A percentile compares a stretch with the other conserved stretches of the same genome.
Evolutionary conservation across 2,329 filamentous ascomycete genomes (phyloP).

Genomic region (Chaetomium olivaceum): DNA sequence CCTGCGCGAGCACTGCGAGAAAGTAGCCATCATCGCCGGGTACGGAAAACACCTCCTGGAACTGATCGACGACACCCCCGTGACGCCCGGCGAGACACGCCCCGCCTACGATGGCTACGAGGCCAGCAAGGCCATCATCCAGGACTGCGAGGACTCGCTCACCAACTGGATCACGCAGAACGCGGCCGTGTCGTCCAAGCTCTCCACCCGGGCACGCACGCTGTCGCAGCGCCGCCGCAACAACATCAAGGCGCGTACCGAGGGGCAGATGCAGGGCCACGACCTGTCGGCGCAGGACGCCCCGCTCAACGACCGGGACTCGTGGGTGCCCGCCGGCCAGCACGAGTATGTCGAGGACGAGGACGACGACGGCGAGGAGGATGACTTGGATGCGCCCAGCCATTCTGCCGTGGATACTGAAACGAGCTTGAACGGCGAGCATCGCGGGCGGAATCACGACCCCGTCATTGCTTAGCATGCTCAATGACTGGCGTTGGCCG

Average conservation of each 20-base stretch:
- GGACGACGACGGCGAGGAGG: slow-evolving; percentile 63
- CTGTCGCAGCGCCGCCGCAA: slow-evolving; percentile 81
- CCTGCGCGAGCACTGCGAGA: slow-evolving; percentile 95
- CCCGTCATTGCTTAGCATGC: slow-evolving; percentile 46
- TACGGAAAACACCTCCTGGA: slow-evolving; percentile 98
- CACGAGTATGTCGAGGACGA: slow-evolving; percentile 61
- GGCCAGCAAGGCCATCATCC: slow-evolving; percentile 97
- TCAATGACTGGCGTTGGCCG: not conserved
- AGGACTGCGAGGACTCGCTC: slow-evolving; percentile 95
- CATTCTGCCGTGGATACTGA: slow-evolving; percentile 56
- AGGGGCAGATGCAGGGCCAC: slow-evolving; percentile 49
- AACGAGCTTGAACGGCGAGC: slow-evolving; percentile 56
- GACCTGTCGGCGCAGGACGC: slow-evolving; percentile 83
- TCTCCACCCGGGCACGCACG: slow-evolving; percentile 83
- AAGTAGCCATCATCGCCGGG: slow-evolving; percentile 95
- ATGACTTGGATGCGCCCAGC: slow-evolving; percentile 39
- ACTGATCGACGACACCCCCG: slow-evolving; percentile 92
- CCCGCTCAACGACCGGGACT: slow-evolving; percentile 74
- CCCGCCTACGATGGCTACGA: slow-evolving; percentile 97
- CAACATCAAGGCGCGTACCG: slow-evolving; percentile 66
- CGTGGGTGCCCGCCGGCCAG: slow-evolving; percentile 75
- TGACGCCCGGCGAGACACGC: slow-evolving; percentile 95
- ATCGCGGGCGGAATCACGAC: slow-evolving; percentile 57
- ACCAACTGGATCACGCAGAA: slow-evolving; percentile 96
- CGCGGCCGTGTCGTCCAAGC: slow-evolving; percentile 81